phyloP scores from a whole-genome alignment of 2,329 filamentous ascomycete species.

The Leptographium lundbergii region DNA sequence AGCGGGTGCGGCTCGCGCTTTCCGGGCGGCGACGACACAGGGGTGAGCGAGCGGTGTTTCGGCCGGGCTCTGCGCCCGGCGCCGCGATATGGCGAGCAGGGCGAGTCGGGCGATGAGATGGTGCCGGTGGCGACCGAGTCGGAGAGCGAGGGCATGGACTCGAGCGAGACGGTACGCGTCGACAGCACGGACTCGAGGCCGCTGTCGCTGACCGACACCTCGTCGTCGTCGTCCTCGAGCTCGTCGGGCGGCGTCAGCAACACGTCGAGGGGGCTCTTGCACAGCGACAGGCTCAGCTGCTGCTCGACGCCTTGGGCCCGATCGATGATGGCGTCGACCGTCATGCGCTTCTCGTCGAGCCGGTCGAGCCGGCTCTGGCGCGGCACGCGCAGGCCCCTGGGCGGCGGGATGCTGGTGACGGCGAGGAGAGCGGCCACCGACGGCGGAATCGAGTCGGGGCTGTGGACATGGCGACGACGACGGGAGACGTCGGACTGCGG shows the following conservation, averaged over 20 bases:
- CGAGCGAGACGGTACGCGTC: constrained; percentile 42
- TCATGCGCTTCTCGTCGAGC: constrained; percentile 27
- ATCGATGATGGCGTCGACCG: constrained; percentile 42
- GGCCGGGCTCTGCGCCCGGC: constrained; percentile 23
- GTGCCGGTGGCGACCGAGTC: constrained; percentile 40
- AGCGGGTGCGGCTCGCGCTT: constrained; percentile 39
- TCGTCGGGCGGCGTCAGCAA: constrained; percentile 50
- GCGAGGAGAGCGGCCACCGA: constrained; percentile 50
- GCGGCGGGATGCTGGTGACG: constrained; percentile 46
- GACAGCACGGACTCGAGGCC: constrained; percentile 37
- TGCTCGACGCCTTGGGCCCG: constrained; percentile 44
- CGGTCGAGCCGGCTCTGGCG: background rate
- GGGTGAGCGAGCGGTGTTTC: constrained; percentile 38
- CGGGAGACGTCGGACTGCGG: constrained; percentile 15
- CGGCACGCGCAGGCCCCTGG: constrained; percentile 19
- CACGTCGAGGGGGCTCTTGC: constrained; percentile 43
- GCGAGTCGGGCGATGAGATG: constrained; percentile 36
- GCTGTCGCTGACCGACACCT: constrained; percentile 34
- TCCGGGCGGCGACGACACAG: constrained; percentile 42
- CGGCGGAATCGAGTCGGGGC: constrained; percentile 41
- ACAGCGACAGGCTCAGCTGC: constrained; percentile 41
- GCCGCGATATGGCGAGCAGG: constrained; percentile 24
- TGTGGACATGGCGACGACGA: constrained; percentile 24
- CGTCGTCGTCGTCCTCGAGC: constrained; percentile 30
- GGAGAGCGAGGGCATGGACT: constrained; percentile 48